These are phyloP conservation scores for Sphaerostilbella broomeana DNA, from an alignment of 2,329 filamentous ascomycete species.

Conservation along the genomic window DNA sequence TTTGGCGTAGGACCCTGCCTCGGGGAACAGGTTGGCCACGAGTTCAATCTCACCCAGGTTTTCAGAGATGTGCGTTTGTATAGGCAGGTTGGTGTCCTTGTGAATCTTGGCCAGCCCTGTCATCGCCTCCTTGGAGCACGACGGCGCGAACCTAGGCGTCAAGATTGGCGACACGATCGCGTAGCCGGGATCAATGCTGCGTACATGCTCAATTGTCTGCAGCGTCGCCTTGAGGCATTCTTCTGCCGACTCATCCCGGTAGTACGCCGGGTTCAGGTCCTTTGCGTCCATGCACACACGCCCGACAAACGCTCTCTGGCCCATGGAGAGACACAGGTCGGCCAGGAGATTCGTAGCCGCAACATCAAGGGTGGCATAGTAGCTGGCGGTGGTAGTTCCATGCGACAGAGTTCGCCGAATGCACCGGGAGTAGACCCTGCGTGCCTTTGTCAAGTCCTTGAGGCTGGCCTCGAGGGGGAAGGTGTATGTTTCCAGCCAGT, in stretches of 20 bases:
- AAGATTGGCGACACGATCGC: constrained; percentile 70
- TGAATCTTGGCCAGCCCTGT: constrained; percentile 58
- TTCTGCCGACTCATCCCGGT: constrained; percentile 64
- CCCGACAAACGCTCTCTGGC: constrained; percentile 86
- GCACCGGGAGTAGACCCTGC: constrained; percentile 67
- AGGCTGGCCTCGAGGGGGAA: constrained; percentile 87
- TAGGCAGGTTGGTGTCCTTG: constrained; percentile 53
- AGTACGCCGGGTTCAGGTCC: constrained; percentile 63
- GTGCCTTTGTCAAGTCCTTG: constrained; percentile 53
- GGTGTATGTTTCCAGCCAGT: constrained; percentile 92
- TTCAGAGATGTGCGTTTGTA: constrained; percentile 89
- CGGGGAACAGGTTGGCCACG: constrained; percentile 64
- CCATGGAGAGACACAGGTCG: constrained; percentile 67
- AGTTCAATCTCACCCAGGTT: constrained; percentile 68
- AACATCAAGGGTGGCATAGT: constrained; percentile 87
- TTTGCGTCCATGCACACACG: constrained; percentile 87
- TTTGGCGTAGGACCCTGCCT: constrained; percentile 56
- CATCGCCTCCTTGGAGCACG: constrained; percentile 56
- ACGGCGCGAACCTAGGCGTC: constrained; percentile 64
- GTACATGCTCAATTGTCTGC: constrained; percentile 59
- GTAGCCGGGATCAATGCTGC: constrained; percentile 56
- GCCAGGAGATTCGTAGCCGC: constrained; percentile 85
- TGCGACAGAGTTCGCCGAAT: constrained; percentile 76
- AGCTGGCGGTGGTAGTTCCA: constrained; percentile 90
- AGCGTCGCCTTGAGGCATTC: constrained; percentile 50